Percentiles rank a stretch among this genome's conserved stretches.
phyloP scores from a whole-genome alignment of 1,284 basidiomycete species.

The Ceratobasidium theobromae region DNA sequence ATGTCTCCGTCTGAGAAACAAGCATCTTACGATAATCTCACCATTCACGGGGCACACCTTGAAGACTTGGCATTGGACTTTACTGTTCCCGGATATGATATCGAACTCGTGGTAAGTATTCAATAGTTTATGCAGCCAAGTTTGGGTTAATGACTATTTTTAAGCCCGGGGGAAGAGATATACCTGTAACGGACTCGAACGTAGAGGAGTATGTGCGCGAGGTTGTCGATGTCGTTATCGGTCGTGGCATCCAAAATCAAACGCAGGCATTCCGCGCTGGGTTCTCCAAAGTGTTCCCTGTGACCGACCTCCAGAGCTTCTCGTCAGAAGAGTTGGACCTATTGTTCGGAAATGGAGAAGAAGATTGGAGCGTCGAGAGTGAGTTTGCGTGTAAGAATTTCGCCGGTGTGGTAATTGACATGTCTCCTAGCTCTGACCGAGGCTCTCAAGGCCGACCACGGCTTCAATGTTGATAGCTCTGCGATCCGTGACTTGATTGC shows the following conservation, averaged over 20 bases:
- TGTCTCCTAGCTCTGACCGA: constrained; percentile 71
- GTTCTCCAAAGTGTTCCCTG: constrained; percentile 92
- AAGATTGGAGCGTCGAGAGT: constrained; percentile 93
- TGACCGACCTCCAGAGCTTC: constrained; percentile 87
- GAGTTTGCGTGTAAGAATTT: constrained; percentile 45
- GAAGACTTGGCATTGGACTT: constrained; percentile 93
- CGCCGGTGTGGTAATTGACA: neutral
- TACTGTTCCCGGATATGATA: constrained; percentile 92
- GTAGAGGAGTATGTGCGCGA: constrained; percentile 84
- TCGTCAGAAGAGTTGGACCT: constrained; percentile 91
- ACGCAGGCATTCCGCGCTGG: constrained; percentile 86
- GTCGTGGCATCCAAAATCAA: constrained; percentile 70
- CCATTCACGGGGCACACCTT: constrained; percentile 59
- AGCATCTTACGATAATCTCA: constrained; percentile 44
- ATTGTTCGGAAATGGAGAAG: constrained; percentile 92
- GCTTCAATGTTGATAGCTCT: constrained; percentile 91
- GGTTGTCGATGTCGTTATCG: constrained; percentile 79
- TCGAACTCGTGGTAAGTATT: constrained; percentile 76
- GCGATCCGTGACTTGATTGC: constrained; percentile 86
- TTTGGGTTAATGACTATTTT: neutral
- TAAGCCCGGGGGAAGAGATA: constrained; percentile 75
- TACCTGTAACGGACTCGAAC: constrained; percentile 80
- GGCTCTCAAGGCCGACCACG: constrained; percentile 95
- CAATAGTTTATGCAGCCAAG: neutral
- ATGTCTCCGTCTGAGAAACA: constrained; percentile 42